Evolutionary conservation across 208 protist species (phyloP).

Genomic region (Leishmania mexicana): DNA sequence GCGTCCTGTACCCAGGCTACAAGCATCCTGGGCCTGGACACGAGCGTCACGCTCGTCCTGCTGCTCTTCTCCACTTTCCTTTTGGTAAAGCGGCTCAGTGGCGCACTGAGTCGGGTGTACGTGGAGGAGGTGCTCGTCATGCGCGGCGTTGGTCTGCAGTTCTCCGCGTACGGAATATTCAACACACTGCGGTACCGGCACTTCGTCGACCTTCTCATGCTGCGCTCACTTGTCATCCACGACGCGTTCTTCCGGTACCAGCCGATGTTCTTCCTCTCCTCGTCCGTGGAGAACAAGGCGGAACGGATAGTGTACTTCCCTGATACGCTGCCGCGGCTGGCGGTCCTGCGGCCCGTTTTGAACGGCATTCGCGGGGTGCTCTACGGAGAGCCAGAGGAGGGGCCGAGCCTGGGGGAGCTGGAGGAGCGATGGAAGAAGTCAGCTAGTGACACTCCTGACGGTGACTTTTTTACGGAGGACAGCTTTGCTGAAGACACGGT

Average conservation of each 20-base stretch:
- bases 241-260: conserved; percentile 83
- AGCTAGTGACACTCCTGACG: conserved; percentile 13
- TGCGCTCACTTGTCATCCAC: conserved; percentile 81
- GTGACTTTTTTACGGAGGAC: conserved; percentile 28
- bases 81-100: conserved; percentile 39
- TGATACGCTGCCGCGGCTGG: conserved; percentile 74
- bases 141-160: conserved; percentile 77
- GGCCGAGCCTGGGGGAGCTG: conserved; percentile 55
- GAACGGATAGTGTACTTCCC: conserved; percentile 71
- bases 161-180: conserved; percentile 72
- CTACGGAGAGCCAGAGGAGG: conserved; percentile 69
- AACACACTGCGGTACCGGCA: conserved; percentile 41
- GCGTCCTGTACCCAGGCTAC: conserved; percentile 14
- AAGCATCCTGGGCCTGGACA: conserved; percentile 11
- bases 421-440: conserved; percentile 36
- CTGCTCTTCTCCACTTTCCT: conserved; percentile 36
- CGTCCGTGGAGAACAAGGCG: conserved; percentile 69
- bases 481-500: conserved; percentile 40
- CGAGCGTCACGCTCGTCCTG: conserved; percentile 17
- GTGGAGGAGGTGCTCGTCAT: conserved; percentile 81
- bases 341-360: conserved; percentile 66
- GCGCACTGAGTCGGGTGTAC: conserved; percentile 44
- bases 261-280: conserved; percentile 83
- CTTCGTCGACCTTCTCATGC: conserved; percentile 71
- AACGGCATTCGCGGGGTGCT: conserved; percentile 75